Evolutionary conservation across 768 basidiomycete genomes (phyloP).

Genomic region (Tylopilus rubrobrunneus): DNA sequence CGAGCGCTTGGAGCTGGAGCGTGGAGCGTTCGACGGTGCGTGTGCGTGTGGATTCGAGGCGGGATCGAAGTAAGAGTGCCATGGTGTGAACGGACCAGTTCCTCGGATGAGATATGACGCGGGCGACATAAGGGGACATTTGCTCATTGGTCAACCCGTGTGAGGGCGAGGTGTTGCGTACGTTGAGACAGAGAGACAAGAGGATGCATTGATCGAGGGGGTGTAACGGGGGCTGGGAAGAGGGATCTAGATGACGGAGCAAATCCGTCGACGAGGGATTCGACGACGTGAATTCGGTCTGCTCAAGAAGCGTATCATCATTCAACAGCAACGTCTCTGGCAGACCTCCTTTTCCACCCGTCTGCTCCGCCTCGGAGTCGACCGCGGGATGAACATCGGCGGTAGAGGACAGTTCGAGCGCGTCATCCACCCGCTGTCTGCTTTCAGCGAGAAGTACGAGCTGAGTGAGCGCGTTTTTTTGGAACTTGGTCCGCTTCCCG

Average conservation of each 20-base stretch:
- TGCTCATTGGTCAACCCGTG: constrained; percentile 91
- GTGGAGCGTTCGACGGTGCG: constrained; percentile 92
- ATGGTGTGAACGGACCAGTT: constrained; percentile 99
- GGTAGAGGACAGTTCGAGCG: not conserved
- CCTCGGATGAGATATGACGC: constrained; percentile 82
- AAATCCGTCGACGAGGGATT: constrained; percentile 43
- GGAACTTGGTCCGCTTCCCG: constrained; percentile 93
- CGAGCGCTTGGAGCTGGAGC: constrained; percentile 89
- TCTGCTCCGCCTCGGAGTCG: constrained; percentile 2
- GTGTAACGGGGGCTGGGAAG: constrained; percentile 80
- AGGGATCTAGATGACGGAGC: constrained; percentile 75
- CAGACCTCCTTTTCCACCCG: constrained; percentile 29
- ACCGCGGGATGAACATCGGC: constrained; percentile 2
- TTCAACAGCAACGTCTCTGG: constrained; percentile 85
- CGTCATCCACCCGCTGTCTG: constrained; percentile 38
- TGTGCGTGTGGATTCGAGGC: constrained; percentile 83
- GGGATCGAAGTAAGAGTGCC: constrained; percentile 88
- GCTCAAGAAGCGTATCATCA: constrained; percentile 94
- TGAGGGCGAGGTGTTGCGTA: constrained; percentile 82
- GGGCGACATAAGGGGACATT: constrained; percentile 87
- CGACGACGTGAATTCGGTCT: constrained; percentile 86
- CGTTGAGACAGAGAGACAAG: constrained; percentile 84
- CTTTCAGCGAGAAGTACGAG: constrained; percentile 93
- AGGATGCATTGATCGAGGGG: constrained; percentile 94
- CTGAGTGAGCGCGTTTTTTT: constrained; percentile 79